Evolutionary conservation across 75 land plant species (phyloP).

Genomic region (Pinus albicaulis): DNA sequence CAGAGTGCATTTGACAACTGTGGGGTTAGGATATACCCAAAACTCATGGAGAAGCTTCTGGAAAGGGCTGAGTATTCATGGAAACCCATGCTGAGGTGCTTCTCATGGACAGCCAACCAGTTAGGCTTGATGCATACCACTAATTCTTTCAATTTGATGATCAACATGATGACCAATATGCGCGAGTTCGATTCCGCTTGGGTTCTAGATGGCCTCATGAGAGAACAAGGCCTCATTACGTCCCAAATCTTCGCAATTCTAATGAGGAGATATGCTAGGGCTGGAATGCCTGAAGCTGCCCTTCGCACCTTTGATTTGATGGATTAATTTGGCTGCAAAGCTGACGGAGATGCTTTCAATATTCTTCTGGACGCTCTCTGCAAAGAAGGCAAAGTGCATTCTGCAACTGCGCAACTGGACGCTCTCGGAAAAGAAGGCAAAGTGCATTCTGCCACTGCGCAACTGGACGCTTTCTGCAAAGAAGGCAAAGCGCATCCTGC

Average conservation of each 20-base stretch:
- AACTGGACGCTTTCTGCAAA: too few species aligned
- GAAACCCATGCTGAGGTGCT: constrained; percentile 8
- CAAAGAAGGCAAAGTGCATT: constrained; percentile 44
- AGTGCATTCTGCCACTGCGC: too few species aligned
- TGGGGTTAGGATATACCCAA: background rate
- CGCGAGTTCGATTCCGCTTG: constrained; percentile 48
- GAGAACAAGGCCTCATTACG: background rate
- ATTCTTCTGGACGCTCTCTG: constrained; percentile 54
- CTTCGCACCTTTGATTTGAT: constrained; percentile 45
- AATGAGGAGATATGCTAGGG: constrained; percentile 59
- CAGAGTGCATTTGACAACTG: background rate
- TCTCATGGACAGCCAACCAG: background rate
- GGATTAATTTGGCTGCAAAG: background rate
- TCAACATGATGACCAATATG: constrained; percentile 38
- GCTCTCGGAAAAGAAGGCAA: too few species aligned
- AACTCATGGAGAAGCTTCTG: constrained; percentile 4
- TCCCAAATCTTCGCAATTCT: constrained; percentile 29
- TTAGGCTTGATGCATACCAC: constrained; percentile 6
- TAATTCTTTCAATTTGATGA: constrained; percentile 21
- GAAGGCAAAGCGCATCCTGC: too few species aligned
- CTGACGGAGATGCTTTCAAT: constrained; percentile 15
- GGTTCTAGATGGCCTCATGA: constrained; percentile 21
- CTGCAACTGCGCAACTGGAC: too few species aligned
- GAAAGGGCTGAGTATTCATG: constrained; percentile 6
- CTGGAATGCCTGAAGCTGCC: constrained; percentile 37